A percentile compares a stretch with the other conserved stretches of the same genome.
These are phyloP conservation scores for Claviceps paspali DNA, from an alignment of 2,329 filamentous ascomycete species.

Conservation along the genomic window DNA sequence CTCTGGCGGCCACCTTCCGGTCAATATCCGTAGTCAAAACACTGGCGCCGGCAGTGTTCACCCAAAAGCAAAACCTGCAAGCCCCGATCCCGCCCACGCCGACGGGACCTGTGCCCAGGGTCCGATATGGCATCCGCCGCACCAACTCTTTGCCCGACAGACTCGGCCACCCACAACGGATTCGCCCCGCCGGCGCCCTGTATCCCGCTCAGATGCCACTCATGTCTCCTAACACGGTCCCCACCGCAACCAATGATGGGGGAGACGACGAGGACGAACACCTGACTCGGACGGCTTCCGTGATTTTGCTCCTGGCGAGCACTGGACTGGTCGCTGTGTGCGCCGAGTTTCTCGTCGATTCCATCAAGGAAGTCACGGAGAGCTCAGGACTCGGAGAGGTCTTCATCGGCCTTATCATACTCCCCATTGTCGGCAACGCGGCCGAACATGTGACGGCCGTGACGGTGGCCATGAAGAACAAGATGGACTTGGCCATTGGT, in stretches of 20 bases:
- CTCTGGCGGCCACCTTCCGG: conserved; percentile 39
- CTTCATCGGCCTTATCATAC: conserved; percentile 65
- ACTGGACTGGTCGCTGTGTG: conserved; percentile 55
- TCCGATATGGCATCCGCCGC: conserved; percentile 51
- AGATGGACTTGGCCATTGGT: conserved; percentile 72
- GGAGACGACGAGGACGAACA: conserved; percentile 25
- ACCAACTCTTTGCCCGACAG: conserved; percentile 62
- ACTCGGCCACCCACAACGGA: conserved; percentile 30
- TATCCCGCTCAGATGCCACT: conserved; percentile 31
- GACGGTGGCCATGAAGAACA: conserved; percentile 67
- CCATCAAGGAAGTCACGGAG: conserved; percentile 52
- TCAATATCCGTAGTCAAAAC: conserved; percentile 46
- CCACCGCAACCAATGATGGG: conserved; percentile 13
- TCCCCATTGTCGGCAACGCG: conserved; percentile 73
- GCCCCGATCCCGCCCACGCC: conserved; percentile 14
- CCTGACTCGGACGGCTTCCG: conserved; percentile 38
- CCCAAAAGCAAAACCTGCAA: conserved; percentile 23
- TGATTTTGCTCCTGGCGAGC: conserved; percentile 46
- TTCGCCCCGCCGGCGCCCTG: conserved; percentile 34
- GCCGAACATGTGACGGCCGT: conserved; percentile 72
- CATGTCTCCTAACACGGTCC: conserved; percentile 17
- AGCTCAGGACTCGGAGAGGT: conserved; percentile 48
- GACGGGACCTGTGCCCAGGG: conserved; percentile 35
- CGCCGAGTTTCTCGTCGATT: conserved; percentile 62
- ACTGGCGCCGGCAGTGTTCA: conserved; percentile 58